Percentiles rank a stretch among this genome's conserved stretches.
phyloP scores from a whole-genome alignment of 352 stramenopile genomes.

The Phytophthora pisi region DNA sequence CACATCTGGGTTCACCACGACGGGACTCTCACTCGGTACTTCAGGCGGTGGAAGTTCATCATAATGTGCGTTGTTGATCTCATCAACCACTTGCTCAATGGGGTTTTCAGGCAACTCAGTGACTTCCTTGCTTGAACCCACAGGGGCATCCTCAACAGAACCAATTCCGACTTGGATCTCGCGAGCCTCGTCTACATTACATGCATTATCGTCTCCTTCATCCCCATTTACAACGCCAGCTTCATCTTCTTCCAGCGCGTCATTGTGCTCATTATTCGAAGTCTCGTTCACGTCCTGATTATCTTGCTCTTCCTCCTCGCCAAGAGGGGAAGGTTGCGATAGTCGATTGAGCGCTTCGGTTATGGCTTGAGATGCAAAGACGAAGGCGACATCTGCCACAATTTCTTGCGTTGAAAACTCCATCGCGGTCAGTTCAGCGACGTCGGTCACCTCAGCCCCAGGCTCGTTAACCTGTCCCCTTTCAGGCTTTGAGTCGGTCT shows the following conservation, averaged over 20 bases:
- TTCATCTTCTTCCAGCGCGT: neutral
- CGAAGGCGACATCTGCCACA: constrained; percentile 5
- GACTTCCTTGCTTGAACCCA: neutral
- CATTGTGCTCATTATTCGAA: neutral
- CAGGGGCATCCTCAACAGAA: neutral
- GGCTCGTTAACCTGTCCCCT: neutral
- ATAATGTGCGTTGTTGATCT: neutral
- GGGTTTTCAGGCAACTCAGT: neutral
- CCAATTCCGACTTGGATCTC: neutral
- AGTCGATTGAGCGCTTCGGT: constrained; percentile 21
- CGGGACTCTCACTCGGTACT: neutral
- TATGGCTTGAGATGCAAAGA: constrained; percentile 22
- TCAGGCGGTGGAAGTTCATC: neutral
- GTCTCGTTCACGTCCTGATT: neutral
- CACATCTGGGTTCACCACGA: neutral
- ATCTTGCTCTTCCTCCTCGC: neutral
- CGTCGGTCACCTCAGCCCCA: neutral
- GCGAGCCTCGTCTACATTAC: neutral
- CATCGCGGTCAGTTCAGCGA: neutral
- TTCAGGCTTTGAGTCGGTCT: neutral
- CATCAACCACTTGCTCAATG: neutral
- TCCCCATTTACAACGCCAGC: neutral
- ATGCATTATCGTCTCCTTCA: neutral
- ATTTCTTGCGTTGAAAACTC: constrained; percentile 19
- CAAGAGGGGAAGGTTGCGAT: neutral